phyloP scores from a whole-genome alignment of 108 stramenopile species.

The Cyclotella choctawhatcheeana region DNA sequence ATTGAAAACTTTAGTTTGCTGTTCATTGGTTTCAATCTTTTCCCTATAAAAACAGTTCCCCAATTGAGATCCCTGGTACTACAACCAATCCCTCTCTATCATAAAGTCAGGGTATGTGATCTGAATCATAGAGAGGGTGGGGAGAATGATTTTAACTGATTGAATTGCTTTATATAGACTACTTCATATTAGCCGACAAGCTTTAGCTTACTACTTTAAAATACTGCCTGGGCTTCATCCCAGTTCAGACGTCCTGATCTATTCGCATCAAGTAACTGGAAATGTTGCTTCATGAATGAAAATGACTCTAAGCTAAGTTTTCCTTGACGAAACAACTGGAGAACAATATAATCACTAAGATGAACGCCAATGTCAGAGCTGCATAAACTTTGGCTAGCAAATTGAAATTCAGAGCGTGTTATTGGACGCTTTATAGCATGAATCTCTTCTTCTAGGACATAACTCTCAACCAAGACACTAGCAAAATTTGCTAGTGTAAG shows the following conservation, averaged over 20 bases:
- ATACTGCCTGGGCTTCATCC: slow-evolving; percentile 9
- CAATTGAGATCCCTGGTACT: no score
- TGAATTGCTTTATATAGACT: no score
- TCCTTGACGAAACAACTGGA: slow-evolving; percentile 73
- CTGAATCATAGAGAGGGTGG: no score
- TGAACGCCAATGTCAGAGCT: slow-evolving; percentile 43
- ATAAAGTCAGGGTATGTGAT: no score
- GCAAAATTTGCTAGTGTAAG: slow-evolving; percentile 73
- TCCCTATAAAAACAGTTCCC: no score
- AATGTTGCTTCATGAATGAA: slow-evolving; percentile 60
- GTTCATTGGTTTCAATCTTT: no score
- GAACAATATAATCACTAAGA: slow-evolving; percentile 67
- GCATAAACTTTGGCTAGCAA: slow-evolving; percentile 59
- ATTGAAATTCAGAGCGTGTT: slow-evolving; percentile 54
- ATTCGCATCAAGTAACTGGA: slow-evolving; percentile 26
- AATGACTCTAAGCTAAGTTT: slow-evolving; percentile 54
- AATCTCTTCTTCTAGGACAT: slow-evolving; percentile 59
- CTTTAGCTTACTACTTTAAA: neutral
- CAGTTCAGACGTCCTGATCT: slow-evolving; percentile 10
- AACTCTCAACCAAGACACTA: slow-evolving; percentile 55
- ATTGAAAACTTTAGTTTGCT: no score
- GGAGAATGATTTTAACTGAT: no score
- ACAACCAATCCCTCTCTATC: no score
- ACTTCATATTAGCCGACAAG: no score
- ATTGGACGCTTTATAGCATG: slow-evolving; percentile 51